phyloP scores from a whole-genome alignment of 2,329 filamentous ascomycete species.

The Hansfordia pulvinata region DNA sequence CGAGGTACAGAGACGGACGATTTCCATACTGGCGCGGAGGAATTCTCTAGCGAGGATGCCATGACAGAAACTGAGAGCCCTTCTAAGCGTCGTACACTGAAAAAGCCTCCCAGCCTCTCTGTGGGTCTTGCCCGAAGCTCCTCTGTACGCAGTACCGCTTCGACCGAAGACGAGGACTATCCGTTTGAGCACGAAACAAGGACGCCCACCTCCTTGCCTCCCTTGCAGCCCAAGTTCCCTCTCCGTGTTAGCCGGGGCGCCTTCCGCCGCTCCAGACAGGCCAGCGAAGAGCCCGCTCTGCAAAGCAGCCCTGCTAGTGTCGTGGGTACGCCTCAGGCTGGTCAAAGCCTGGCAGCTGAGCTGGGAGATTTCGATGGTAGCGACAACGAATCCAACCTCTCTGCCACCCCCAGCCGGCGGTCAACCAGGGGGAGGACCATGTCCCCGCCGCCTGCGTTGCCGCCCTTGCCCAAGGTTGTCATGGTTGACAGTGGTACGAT shows the following conservation, averaged over 20 bases:
- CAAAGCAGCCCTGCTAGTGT: constrained; percentile 47
- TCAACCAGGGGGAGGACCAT: constrained; percentile 26
- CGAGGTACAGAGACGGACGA: constrained; percentile 79
- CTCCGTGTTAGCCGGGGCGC: constrained; percentile 55
- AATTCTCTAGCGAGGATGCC: constrained; percentile 57
- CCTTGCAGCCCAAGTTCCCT: constrained; percentile 55
- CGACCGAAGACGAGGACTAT: constrained; percentile 64
- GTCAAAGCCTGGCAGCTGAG: constrained; percentile 81
- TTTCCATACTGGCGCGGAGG: constrained; percentile 88
- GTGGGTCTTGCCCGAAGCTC: constrained; percentile 21
- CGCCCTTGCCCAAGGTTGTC: constrained; percentile 32
- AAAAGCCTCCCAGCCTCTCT: constrained; percentile 7
- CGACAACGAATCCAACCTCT: constrained; percentile 52
- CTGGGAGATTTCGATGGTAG: constrained; percentile 67
- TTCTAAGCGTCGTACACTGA: constrained; percentile 21
- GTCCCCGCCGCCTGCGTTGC: constrained; percentile 34
- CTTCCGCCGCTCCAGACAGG: constrained; percentile 44
- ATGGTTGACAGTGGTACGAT: constrained; percentile 50
- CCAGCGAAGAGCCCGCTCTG: constrained; percentile 43
- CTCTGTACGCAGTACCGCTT: constrained; percentile 79
- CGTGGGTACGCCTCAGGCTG: constrained; percentile 32
- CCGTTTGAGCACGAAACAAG: constrained; percentile 34
- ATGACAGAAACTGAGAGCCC: constrained; percentile 73
- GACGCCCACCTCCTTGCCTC: constrained; percentile 47
- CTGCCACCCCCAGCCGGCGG: constrained; percentile 38